Evolutionary conservation across 2,329 filamentous ascomycete genomes (phyloP).

Genomic region (Phialemonium atrogriseum): DNA sequence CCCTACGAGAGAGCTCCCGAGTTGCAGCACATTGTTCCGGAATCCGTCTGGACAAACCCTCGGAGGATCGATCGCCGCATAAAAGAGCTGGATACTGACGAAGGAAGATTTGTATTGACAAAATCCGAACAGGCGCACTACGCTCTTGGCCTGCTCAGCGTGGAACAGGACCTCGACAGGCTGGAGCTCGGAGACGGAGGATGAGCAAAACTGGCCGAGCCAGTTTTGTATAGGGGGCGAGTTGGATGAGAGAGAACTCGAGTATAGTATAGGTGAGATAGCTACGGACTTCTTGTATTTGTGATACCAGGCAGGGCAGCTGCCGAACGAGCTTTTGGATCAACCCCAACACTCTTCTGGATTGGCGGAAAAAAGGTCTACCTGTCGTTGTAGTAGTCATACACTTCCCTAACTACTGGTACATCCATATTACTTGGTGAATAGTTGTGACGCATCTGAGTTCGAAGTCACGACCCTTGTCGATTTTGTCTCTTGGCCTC

Average conservation of each 20-base stretch:
- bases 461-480: too few relatives aligned
- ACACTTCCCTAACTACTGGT: too few relatives aligned
- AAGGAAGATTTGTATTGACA: constrained; percentile 47
- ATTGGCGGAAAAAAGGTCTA: too few relatives aligned
- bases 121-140: constrained; percentile 59
- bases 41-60: constrained; percentile 38
- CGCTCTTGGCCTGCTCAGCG: constrained; percentile 68
- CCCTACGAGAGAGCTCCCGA: constrained; percentile 51
- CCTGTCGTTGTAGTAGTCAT: too few relatives aligned
- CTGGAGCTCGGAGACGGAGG: constrained; percentile 42
- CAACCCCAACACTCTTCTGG: too few relatives aligned
- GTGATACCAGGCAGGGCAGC: too few relatives aligned
- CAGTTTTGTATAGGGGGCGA: background rate
- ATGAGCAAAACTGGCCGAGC: constrained; percentile 1
- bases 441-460: too few relatives aligned
- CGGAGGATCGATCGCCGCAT: constrained; percentile 45
- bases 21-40: constrained; percentile 24
- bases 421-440: too few relatives aligned
- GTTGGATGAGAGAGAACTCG: background rate
- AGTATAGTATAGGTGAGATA: too few relatives aligned
- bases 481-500: too few relatives aligned
- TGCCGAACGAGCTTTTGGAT: too few relatives aligned
- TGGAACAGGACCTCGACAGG: constrained; percentile 67
- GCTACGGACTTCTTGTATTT: too few relatives aligned
- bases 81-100: constrained; percentile 33